Conservation (phyloP, 2,329 filamentous ascomycete genomes). For the Emmonsiellopsis sp. region DNA sequence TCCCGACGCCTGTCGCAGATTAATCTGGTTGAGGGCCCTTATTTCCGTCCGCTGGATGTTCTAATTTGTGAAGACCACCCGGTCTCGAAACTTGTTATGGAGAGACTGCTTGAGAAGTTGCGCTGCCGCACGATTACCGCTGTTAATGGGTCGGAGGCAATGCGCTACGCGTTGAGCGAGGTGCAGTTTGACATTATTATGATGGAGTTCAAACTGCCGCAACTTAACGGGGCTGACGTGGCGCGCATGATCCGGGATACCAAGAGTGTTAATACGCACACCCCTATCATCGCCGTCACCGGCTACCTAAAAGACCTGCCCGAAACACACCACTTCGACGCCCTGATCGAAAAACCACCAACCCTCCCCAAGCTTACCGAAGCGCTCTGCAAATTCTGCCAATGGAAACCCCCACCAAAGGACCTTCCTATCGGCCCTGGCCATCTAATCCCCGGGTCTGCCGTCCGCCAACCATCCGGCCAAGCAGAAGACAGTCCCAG, state of each 20-base stretch:
- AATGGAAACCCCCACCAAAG: constrained; percentile 76
- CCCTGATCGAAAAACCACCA: constrained; percentile 90
- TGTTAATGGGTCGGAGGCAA: constrained; percentile 79
- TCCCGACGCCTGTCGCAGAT: constrained; percentile 91
- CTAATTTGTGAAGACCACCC: constrained; percentile 97
- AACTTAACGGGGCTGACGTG: constrained; percentile 90
- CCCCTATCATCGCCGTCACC: constrained; percentile 91
- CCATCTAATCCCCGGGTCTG: constrained; percentile 44
- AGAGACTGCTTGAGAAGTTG: constrained; percentile 89
- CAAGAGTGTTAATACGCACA: constrained; percentile 87
- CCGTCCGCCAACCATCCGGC: constrained; percentile 46
- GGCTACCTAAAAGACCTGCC: constrained; percentile 97
- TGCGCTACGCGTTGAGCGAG: constrained; percentile 88
- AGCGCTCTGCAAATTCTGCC: constrained; percentile 75
- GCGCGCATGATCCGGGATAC: constrained; percentile 97
- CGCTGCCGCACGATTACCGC: constrained; percentile 91
- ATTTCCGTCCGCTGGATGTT: constrained; percentile 84
- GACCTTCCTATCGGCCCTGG: constrained; percentile 46
- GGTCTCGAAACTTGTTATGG: constrained; percentile 97
- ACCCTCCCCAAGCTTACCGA: constrained; percentile 86
- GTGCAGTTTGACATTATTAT: constrained; percentile 99
- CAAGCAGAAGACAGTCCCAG: constrained; percentile 70
- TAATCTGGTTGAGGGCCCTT: constrained; percentile 70
- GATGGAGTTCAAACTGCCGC: constrained; percentile 90
- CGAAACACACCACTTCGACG: constrained; percentile 91